phyloP scores from a whole-genome alignment of 306 rosid genomes.

The Castanea mollissima region DNA sequence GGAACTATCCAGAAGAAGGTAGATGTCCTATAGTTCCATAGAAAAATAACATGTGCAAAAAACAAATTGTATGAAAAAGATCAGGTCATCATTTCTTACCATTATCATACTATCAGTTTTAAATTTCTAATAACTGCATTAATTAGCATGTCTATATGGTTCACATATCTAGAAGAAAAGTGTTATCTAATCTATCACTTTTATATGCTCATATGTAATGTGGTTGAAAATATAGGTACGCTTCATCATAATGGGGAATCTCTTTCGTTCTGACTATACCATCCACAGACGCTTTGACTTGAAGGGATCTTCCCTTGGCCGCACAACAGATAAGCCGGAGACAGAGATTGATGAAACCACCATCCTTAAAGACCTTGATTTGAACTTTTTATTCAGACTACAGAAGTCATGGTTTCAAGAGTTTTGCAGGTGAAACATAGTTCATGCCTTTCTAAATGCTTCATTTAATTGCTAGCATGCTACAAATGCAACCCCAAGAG shows the following conservation, averaged over 20 bases:
- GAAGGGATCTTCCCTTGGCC: slow-evolving; percentile 94
- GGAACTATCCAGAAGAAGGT: slow-evolving; percentile 88
- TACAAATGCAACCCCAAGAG: not conserved
- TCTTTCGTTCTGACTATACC: slow-evolving; percentile 57
- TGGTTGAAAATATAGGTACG: slow-evolving; percentile 58
- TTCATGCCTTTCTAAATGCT: slow-evolving; percentile 8
- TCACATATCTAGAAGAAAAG: not conserved
- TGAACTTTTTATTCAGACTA: slow-evolving; percentile 71
- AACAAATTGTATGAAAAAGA: not conserved
- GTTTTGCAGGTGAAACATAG: slow-evolving; percentile 63
- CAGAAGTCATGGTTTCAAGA: slow-evolving; percentile 72
- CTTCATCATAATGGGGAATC: slow-evolving; percentile 93
- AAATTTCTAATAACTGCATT: not conserved
- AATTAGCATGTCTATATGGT: slow-evolving; percentile 2
- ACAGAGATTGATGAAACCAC: slow-evolving; percentile 81
- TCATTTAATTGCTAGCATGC: not conserved
- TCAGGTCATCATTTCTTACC: not conserved
- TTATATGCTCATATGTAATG: not conserved
- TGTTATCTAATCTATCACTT: not conserved
- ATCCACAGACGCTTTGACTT: slow-evolving; percentile 83
- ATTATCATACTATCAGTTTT: not conserved
- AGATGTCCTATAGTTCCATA: slow-evolving; percentile 11
- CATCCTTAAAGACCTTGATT: slow-evolving; percentile 93
- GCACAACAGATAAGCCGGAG: slow-evolving; percentile 68
- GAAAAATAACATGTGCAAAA: not conserved